phyloP scores from a whole-genome alignment of 2,329 filamentous ascomycete species.

The Fusarium sulawesiense region DNA sequence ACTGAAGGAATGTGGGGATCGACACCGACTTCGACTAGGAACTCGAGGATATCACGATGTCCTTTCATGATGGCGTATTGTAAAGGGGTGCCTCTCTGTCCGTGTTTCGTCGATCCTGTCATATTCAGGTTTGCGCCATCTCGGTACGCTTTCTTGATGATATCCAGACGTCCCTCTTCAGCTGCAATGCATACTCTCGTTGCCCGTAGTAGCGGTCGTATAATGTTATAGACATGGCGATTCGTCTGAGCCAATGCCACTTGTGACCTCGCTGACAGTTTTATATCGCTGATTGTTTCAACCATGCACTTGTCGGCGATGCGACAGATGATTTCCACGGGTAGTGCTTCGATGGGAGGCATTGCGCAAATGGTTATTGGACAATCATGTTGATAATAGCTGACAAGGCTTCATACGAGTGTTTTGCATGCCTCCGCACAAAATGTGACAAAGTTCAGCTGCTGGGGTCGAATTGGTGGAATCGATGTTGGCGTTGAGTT shows the following conservation, averaged over 20 bases:
- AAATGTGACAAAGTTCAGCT: neutral
- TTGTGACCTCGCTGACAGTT: neutral
- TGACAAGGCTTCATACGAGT: neutral
- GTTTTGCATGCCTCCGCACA: neutral
- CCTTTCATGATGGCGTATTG: constrained; percentile 21
- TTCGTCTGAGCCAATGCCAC: constrained; percentile 16
- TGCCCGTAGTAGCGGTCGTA: constrained; percentile 12
- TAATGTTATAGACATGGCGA: constrained; percentile 9
- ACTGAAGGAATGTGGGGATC: constrained; percentile 7
- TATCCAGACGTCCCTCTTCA: constrained; percentile 6
- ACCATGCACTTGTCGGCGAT: constrained; percentile 1
- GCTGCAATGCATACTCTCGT: constrained; percentile 16
- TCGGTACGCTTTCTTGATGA: constrained; percentile 11
- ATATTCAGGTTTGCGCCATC: constrained; percentile 10
- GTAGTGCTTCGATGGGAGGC: constrained; percentile 4
- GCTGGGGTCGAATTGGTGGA: neutral
- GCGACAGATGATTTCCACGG: neutral
- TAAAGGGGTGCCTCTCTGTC: constrained; percentile 6
- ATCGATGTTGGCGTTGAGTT: neutral
- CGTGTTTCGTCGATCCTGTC: neutral
- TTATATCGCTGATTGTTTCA: neutral
- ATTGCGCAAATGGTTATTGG: neutral
- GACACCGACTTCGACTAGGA: constrained; percentile 13
- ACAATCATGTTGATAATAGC: neutral
- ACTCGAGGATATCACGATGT: constrained; percentile 23